A percentile compares a stretch with the other conserved stretches of the same genome.
Conservation (phyloP, 1,139 yeast species). For the Blastobotrys serpentis region DNA sequence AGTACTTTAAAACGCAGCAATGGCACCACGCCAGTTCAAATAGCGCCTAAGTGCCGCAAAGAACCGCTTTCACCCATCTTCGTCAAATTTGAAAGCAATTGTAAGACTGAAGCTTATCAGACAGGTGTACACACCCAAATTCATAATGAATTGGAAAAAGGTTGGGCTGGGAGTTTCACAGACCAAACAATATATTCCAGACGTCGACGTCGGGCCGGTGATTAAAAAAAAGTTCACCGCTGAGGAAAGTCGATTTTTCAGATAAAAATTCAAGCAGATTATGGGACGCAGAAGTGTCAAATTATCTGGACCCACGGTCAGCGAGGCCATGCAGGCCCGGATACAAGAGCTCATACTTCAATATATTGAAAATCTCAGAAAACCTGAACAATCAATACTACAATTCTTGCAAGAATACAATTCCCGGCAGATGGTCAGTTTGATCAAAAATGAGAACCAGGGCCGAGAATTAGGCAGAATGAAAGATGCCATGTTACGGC, state of each 20-base stretch:
- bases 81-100: no score
- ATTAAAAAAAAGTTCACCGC: not conserved
- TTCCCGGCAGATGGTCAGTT: conserved; percentile 1
- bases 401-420: not conserved
- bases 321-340: not conserved
- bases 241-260: not conserved
- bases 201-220: not conserved
- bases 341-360: not conserved
- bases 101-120: no score
- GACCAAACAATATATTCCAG: no score
- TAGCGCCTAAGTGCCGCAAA: no score
- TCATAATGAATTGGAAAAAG: no score
- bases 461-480: not conserved
- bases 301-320: conserved; percentile 5
- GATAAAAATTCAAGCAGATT: not conserved
- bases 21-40: no score
- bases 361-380: not conserved
- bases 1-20: no score
- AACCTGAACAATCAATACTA: not conserved
- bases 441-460: not conserved
- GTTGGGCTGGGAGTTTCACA: not conserved
- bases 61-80: no score
- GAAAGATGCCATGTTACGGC: conserved; percentile 4
- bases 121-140: no score
- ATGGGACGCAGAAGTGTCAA: conserved; percentile 4